Conservation (phyloP, 345 rosid species). For the Cardamine occulta region DNA sequence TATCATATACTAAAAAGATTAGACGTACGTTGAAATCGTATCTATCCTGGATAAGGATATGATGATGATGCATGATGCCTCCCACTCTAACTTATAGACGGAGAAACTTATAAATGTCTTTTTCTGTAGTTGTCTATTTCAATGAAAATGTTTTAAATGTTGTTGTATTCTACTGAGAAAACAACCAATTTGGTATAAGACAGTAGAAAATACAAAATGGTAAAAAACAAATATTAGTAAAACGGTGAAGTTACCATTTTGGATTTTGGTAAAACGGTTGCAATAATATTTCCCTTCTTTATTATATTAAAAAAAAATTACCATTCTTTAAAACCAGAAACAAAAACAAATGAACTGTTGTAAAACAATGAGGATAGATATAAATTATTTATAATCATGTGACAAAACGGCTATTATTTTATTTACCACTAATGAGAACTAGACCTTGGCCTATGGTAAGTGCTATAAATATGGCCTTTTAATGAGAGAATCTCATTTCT, state of each 20-base stretch:
- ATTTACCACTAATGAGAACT: neutral
- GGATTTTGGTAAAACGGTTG: neutral
- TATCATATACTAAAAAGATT: neutral
- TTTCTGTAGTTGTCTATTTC: neutral
- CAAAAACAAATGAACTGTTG: neutral
- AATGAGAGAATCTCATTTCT: neutral
- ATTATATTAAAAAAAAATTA: too few species aligned
- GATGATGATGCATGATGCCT: slow-evolving; percentile 15
- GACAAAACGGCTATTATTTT: neutral
- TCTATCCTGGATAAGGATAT: slow-evolving; percentile 10
- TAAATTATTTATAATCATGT: neutral
- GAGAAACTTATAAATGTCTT: slow-evolving; percentile 10
- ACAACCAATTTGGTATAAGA: slow-evolving; percentile 1
- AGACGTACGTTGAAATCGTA: slow-evolving; percentile 6
- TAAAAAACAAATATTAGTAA: neutral
- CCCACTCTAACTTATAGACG: slow-evolving; percentile 5
- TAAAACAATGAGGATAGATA: neutral
- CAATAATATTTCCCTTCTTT: too few species aligned
- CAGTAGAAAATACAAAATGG: neutral
- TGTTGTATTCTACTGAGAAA: neutral
- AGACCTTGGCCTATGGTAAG: neutral
- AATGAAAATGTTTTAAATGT: neutral
- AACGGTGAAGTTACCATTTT: slow-evolving; percentile 6
- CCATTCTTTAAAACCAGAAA: too few species aligned
- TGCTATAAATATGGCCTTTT: slow-evolving; percentile 29